Conservation (phyloP, 345 rosid genomes). For the Eucalyptus coolabah region DNA sequence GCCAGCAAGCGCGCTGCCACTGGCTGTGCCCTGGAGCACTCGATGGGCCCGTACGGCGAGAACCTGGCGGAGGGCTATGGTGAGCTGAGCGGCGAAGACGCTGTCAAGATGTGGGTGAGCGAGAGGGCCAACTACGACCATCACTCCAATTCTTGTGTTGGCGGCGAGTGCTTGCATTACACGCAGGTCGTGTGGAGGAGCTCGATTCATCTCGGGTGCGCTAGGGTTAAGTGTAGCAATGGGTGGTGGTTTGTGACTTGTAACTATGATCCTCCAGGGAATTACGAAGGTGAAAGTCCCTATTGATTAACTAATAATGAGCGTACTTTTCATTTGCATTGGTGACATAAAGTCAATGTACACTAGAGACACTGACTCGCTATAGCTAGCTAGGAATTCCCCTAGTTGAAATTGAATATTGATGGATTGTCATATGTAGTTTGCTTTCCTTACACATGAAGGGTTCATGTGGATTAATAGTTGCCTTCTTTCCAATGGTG, state of each 20-base stretch:
- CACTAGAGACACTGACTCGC: neutral
- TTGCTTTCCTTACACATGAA: neutral
- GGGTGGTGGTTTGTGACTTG: constrained; percentile 46
- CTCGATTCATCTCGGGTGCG: constrained; percentile 51
- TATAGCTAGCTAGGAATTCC: neutral
- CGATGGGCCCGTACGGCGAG: constrained; percentile 57
- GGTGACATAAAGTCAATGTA: neutral
- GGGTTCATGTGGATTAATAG: neutral
- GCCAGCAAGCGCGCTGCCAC: constrained; percentile 6
- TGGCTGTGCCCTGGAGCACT: constrained; percentile 35
- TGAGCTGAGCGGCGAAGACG: constrained; percentile 16
- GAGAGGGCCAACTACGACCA: constrained; percentile 40
- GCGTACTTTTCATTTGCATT: neutral
- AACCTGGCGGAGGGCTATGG: constrained; percentile 38
- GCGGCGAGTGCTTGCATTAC: constrained; percentile 32
- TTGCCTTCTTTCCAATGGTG: neutral
- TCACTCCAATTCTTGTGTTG: constrained; percentile 31
- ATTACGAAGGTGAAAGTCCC: constrained; percentile 31
- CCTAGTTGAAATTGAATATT: neutral
- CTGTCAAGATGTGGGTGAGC: constrained; percentile 41
- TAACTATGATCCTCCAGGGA: constrained; percentile 62
- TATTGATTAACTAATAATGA: neutral
- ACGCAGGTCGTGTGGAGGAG: constrained; percentile 66
- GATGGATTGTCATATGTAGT: neutral
- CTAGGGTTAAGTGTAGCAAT: constrained; percentile 41